Evolutionary conservation across 2,329 filamentous ascomycete species (phyloP).

Genomic region (Apiospora malaysiana): DNA sequence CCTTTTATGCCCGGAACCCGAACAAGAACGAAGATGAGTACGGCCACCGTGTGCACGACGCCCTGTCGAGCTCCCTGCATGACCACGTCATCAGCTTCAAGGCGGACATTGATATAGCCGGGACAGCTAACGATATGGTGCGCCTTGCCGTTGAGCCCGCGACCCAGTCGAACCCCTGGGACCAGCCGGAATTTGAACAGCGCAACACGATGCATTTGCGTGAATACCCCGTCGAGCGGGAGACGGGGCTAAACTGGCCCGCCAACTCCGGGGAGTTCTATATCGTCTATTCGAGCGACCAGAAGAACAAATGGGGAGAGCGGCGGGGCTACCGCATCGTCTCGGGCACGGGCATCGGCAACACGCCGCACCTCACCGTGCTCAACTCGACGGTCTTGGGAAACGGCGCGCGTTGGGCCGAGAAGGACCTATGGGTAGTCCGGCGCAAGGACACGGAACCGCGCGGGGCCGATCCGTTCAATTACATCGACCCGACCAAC

Average conservation of each 20-base stretch:
- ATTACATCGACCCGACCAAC: slow-evolving; percentile 42
- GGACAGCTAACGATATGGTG: slow-evolving; percentile 38
- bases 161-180: slow-evolving; percentile 26
- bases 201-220: slow-evolving; percentile 45
- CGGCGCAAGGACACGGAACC: slow-evolving; percentile 39
- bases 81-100: slow-evolving; percentile 46
- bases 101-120: slow-evolving; percentile 43
- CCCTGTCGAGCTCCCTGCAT: slow-evolving; percentile 42
- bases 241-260: slow-evolving; percentile 41
- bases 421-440: slow-evolving; percentile 22
- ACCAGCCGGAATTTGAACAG: slow-evolving; percentile 27
- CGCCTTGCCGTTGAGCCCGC: slow-evolving; percentile 30
- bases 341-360: slow-evolving; percentile 42
- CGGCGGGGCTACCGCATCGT: slow-evolving; percentile 46
- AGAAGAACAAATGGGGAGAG: slow-evolving; percentile 46
- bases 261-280: slow-evolving; percentile 45
- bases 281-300: slow-evolving; percentile 43
- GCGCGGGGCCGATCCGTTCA: slow-evolving; percentile 43
- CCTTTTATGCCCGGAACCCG: slow-evolving; percentile 31
- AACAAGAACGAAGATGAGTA: slow-evolving; percentile 36
- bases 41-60: slow-evolving; percentile 42
- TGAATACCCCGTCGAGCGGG: slow-evolving; percentile 34
- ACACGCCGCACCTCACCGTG: slow-evolving; percentile 28
- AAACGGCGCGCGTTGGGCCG: slow-evolving; percentile 21
- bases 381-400: slow-evolving; percentile 18